Percentiles rank a stretch among this genome's conserved stretches.
phyloP scores from a whole-genome alignment of 2,329 filamentous ascomycete species.

The Aureobasidium musti region DNA sequence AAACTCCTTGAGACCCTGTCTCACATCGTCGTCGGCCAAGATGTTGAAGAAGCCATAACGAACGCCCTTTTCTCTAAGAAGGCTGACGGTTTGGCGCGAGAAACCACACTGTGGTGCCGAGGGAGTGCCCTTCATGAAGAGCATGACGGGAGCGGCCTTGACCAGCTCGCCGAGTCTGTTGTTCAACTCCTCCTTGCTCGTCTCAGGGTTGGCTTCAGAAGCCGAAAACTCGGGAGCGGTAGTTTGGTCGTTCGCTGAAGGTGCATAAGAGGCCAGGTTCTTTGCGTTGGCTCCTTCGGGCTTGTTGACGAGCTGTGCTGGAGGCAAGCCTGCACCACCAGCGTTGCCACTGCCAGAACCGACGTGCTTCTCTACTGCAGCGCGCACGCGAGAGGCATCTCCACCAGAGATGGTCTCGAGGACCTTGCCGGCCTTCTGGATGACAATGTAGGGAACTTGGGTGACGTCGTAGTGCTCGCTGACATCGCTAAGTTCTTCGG shows the following conservation, averaged over 20 bases:
- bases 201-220: constrained; percentile 43
- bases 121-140: constrained; percentile 98
- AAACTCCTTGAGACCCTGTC: constrained; percentile 93
- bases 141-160: constrained; percentile 94
- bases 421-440: constrained; percentile 72
- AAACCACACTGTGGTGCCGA: constrained; percentile 88
- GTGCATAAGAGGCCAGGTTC: constrained; percentile 51
- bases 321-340: constrained; percentile 45
- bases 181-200: constrained; percentile 80
- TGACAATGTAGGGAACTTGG: constrained; percentile 87
- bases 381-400: constrained; percentile 81
- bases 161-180: constrained; percentile 80
- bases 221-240: constrained; percentile 52
- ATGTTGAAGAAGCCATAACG: constrained; percentile 99
- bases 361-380: constrained; percentile 81
- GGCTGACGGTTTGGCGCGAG: constrained; percentile 81
- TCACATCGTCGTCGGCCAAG: constrained; percentile 92
- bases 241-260: constrained; percentile 45
- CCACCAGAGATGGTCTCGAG: constrained; percentile 87
- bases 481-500: constrained; percentile 89
- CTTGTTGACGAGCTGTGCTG: constrained; percentile 49
- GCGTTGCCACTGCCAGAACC: constrained; percentile 46
- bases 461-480: constrained; percentile 92
- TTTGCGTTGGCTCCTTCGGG: constrained; percentile 44
- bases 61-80: constrained; percentile 84